Percentiles rank a stretch among this genome's conserved stretches.
phyloP scores from a whole-genome alignment of 352 stramenopile species.

The Globisporangium iwayamae region DNA sequence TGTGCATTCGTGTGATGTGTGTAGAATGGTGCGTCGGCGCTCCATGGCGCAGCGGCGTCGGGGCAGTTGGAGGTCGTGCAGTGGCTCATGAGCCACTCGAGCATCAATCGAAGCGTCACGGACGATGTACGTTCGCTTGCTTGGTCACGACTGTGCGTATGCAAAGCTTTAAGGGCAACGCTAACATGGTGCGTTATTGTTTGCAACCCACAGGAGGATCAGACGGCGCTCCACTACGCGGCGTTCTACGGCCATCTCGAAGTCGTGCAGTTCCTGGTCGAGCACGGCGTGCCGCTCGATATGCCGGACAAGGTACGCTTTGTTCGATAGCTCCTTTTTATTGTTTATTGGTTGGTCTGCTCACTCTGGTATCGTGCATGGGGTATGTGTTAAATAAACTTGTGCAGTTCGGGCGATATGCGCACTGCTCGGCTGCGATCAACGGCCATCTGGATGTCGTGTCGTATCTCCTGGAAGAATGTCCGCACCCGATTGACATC shows the following conservation, averaged over 20 bases:
- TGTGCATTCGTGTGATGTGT: background rate
- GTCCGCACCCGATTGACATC: slow-evolving; percentile 76
- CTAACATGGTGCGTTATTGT: background rate
- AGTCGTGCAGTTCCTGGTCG: slow-evolving; percentile 81
- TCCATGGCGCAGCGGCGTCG: slow-evolving; percentile 72
- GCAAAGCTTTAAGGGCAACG: background rate
- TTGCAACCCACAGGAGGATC: slow-evolving; percentile 46
- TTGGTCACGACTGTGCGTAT: background rate
- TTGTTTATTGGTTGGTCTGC: background rate
- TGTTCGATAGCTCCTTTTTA: background rate
- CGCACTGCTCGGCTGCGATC: slow-evolving; percentile 79
- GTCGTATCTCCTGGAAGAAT: slow-evolving; percentile 79
- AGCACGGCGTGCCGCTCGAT: slow-evolving; percentile 78
- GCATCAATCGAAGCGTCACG: slow-evolving; percentile 53
- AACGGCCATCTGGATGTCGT: slow-evolving; percentile 87
- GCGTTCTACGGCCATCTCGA: slow-evolving; percentile 86
- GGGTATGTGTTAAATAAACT: background rate
- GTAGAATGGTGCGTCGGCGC: slow-evolving; percentile 77
- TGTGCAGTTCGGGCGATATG: slow-evolving; percentile 58
- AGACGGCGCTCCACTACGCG: slow-evolving; percentile 82
- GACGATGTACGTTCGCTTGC: slow-evolving; percentile 48
- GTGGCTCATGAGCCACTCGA: slow-evolving; percentile 61
- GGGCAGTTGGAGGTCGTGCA: slow-evolving; percentile 81
- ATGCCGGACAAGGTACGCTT: slow-evolving; percentile 62
- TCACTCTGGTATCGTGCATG: background rate